Percentiles rank a stretch among this genome's conserved stretches.
Conservation (phyloP, 1,284 basidiomycete genomes). For the Trametes versicolor region DNA sequence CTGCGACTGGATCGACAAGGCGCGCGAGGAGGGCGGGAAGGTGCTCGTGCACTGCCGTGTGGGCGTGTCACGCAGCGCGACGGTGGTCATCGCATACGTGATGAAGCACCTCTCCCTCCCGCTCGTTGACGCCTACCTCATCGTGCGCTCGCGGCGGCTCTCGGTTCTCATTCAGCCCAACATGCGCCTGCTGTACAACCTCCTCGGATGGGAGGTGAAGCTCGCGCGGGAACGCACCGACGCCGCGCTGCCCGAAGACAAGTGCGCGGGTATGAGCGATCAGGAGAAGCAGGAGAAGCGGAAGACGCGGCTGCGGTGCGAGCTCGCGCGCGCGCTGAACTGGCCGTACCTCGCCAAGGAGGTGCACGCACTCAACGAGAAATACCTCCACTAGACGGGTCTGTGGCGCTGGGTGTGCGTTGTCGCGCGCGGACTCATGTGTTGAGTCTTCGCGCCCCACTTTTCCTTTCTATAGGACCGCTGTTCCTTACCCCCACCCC, state of each 20-base stretch:
- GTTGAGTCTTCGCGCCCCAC: not conserved
- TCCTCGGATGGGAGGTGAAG: slow-evolving; percentile 93
- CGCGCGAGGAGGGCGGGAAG: slow-evolving; percentile 83
- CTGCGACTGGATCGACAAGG: slow-evolving; percentile 93
- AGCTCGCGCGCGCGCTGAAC: slow-evolving; percentile 70
- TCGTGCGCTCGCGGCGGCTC: slow-evolving; percentile 85
- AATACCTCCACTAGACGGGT: slow-evolving; percentile 62
- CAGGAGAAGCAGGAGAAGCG: slow-evolving; percentile 40
- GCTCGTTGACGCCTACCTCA: slow-evolving; percentile 92
- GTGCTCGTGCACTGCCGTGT: slow-evolving; percentile 97
- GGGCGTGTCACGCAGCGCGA: slow-evolving; percentile 93
- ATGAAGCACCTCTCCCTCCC: slow-evolving; percentile 93
- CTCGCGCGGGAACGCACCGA: slow-evolving; percentile 75
- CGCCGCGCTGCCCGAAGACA: slow-evolving; percentile 20
- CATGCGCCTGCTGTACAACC: slow-evolving; percentile 91
- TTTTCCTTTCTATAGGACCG: not conserved
- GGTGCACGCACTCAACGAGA: slow-evolving; percentile 83
- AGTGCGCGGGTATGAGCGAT: slow-evolving; percentile 41
- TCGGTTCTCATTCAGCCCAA: slow-evolving; percentile 95
- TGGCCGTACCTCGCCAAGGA: slow-evolving; percentile 86
- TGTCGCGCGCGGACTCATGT: not conserved
- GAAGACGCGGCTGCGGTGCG: slow-evolving; percentile 54
- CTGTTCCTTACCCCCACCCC: not conserved
- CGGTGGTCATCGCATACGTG: slow-evolving; percentile 96
- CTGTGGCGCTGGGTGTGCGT: not conserved